Percentiles rank a stretch among this genome's conserved stretches.
These are phyloP conservation scores for Corymbia calophylla DNA, from an alignment of 441 rosid species.

Conservation along the genomic window DNA sequence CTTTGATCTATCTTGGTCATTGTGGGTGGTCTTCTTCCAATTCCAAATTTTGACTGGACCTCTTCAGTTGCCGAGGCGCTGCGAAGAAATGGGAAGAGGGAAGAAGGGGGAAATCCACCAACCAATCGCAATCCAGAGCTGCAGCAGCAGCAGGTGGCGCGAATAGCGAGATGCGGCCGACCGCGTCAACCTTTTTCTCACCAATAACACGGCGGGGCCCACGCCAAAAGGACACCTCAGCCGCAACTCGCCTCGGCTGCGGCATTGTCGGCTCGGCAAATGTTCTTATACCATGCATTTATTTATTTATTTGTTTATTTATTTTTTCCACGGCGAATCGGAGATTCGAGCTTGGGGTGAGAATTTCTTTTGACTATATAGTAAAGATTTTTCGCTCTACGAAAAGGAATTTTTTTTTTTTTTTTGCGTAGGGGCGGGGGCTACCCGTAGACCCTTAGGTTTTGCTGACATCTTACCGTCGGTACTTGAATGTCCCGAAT, in stretches of 20 bases:
- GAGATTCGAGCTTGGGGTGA: not conserved
- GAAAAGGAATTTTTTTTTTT: no score
- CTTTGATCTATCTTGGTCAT: not conserved
- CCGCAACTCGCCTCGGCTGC: no score
- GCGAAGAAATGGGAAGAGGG: not conserved
- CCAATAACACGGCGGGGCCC: not conserved
- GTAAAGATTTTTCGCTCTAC: not conserved
- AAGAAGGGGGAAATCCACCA: no score
- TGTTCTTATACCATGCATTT: not conserved
- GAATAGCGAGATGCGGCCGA: not conserved
- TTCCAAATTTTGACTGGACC: not conserved
- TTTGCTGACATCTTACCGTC: not conserved
- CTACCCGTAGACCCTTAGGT: not conserved
- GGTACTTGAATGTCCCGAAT: fast-evolving
- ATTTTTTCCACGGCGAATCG: not conserved
- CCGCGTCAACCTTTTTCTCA: not conserved
- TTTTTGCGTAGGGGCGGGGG: not conserved
- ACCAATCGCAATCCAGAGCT: not conserved
- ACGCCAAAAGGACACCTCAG: not conserved
- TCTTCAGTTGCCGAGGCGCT: not conserved
- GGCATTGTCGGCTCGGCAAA: not conserved
- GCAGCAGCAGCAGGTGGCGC: not conserved
- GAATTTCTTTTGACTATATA: not conserved
- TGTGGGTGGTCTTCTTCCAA: not conserved
- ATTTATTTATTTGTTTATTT: no score